Conservation (phyloP, 805 yeast species). For the Lachancea sp. region DNA sequence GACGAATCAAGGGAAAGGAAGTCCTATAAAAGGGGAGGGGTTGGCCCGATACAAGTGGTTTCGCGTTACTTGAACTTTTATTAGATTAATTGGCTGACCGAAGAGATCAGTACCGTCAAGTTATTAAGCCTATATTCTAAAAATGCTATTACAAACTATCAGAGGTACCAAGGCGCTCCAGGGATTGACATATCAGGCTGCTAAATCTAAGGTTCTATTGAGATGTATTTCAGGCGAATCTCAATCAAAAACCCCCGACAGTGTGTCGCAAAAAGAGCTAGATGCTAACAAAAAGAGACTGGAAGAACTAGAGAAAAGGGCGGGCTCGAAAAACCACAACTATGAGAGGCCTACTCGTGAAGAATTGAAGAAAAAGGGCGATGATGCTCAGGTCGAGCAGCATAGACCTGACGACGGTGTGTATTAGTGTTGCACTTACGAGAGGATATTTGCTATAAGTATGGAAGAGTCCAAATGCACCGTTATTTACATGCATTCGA, state of each 20-base stretch:
- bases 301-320: slow-evolving; percentile 24
- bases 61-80: no score
- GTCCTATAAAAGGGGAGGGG: no score
- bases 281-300: slow-evolving; percentile 25
- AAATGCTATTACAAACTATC: slow-evolving; percentile 7
- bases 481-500: no score
- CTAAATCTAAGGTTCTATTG: not conserved
- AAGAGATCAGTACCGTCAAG: not conserved
- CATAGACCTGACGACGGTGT: slow-evolving; percentile 35
- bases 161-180: slow-evolving; percentile 5
- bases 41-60: no score
- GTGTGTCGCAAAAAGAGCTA: slow-evolving; percentile 13
- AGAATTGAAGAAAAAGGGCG: slow-evolving; percentile 27
- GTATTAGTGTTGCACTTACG: slow-evolving; percentile 14
- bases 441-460: not conserved
- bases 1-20: no score
- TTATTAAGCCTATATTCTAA: not conserved
- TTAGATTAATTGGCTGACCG: no score
- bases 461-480: not conserved
- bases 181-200: not conserved
- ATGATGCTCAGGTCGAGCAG: slow-evolving; percentile 31
- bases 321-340: slow-evolving; percentile 5
- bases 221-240: slow-evolving; percentile 1
- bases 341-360: slow-evolving; percentile 20
- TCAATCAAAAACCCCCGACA: not conserved